Evolutionary conservation across 164 flowering plant genomes (phyloP).

Genomic region (Umbellularia californica): DNA sequence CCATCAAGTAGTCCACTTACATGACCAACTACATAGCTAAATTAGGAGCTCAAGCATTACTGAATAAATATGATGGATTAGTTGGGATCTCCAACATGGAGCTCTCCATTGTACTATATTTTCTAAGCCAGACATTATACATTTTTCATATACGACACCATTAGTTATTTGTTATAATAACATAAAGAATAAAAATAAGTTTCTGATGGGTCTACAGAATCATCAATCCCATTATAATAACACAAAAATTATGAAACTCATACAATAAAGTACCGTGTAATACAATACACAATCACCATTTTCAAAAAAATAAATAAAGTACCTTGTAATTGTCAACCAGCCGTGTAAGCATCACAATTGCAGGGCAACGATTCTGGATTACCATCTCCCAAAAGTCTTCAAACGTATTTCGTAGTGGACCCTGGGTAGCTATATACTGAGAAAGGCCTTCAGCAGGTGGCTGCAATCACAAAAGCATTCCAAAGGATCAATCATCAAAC

Average conservation of each 20-base stretch:
- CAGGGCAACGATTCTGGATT: conserved; percentile 73
- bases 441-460: conserved; percentile 45
- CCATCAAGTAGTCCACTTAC: too few relatives aligned
- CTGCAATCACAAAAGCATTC: conserved; percentile 37
- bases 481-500: conserved; percentile 6
- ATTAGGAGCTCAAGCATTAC: too few relatives aligned
- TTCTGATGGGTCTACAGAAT: too few relatives aligned
- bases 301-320: conserved; percentile 15
- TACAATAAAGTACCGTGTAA: conserved; percentile 48
- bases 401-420: conserved; percentile 87
- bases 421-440: conserved; percentile 92
- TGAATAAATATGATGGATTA: too few relatives aligned
- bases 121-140: too few relatives aligned
- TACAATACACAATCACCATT: background rate
- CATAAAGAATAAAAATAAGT: too few relatives aligned
- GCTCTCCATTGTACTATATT: too few relatives aligned
- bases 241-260: background rate
- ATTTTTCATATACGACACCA: too few relatives aligned
- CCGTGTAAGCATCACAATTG: conserved; percentile 86
- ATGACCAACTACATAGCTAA: too few relatives aligned
- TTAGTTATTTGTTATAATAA: too few relatives aligned
- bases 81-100: too few relatives aligned
- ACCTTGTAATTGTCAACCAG: conserved; percentile 78
- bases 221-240: too few relatives aligned
- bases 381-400: conserved; percentile 99